phyloP scores from a whole-genome alignment of 2,329 filamentous ascomycete species.

The Akanthomyces uredinophilus region DNA sequence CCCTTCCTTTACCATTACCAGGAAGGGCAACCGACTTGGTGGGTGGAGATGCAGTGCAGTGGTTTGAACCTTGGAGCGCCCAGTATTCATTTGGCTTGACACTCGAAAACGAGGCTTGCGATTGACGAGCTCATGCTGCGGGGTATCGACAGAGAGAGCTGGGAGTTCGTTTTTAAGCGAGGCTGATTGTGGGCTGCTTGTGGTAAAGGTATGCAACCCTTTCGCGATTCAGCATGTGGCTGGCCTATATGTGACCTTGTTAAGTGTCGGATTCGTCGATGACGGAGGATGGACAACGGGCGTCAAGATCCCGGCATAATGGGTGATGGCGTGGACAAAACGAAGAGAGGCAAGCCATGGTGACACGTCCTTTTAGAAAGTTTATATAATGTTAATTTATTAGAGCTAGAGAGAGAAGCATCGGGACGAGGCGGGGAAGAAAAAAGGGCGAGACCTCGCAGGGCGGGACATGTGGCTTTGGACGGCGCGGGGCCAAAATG shows the following conservation, averaged over 20 bases:
- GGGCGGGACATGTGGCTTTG: neutral
- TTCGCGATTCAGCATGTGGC: neutral
- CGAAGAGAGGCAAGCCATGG: neutral
- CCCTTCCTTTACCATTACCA: neutral
- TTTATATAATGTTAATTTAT: no score
- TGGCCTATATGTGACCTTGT: neutral
- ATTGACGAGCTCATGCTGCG: neutral
- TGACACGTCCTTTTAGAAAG: no score
- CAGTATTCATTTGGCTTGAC: neutral
- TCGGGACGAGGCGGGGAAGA: neutral
- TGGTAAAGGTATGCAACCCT: neutral
- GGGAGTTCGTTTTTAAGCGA: neutral
- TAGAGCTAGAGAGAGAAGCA: no score
- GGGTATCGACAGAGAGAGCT: neutral
- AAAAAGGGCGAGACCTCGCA: neutral
- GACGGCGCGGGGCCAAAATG: neutral
- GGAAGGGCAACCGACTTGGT: neutral
- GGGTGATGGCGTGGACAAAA: neutral
- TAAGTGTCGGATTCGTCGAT: neutral
- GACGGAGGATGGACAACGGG: neutral
- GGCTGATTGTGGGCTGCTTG: neutral
- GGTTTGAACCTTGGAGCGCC: no score
- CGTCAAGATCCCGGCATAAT: neutral
- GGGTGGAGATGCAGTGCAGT: no score
- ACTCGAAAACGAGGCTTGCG: neutral